phyloP scores from a whole-genome alignment of 2,329 filamentous ascomycete species.

The Gnomoniopsis smithogilvyi region DNA sequence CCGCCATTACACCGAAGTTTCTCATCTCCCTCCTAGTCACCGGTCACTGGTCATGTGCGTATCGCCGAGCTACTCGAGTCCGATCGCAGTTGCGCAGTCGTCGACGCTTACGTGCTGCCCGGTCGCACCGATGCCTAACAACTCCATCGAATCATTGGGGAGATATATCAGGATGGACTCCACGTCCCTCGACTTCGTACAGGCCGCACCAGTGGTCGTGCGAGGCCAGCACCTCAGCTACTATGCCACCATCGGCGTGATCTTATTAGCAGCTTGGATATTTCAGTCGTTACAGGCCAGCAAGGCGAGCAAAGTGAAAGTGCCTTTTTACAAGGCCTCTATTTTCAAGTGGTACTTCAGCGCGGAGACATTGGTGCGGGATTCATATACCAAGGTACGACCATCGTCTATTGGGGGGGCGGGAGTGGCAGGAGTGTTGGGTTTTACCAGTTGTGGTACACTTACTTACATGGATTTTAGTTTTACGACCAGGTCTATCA shows the following conservation, averaged over 20 bases:
- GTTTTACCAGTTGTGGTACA: background rate
- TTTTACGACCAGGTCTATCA: slow-evolving; percentile 49
- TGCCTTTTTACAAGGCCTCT: slow-evolving; percentile 46
- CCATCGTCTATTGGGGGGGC: background rate
- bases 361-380: slow-evolving; percentile 43
- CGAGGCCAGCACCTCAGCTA: slow-evolving; percentile 34
- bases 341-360: slow-evolving; percentile 49
- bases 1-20: background rate
- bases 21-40: background rate
- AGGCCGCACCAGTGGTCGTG: slow-evolving; percentile 25
- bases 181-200: slow-evolving; percentile 21
- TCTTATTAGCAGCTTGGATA: slow-evolving; percentile 37
- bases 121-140: slow-evolving; percentile 20
- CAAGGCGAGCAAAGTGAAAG: slow-evolving; percentile 31
- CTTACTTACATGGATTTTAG: slow-evolving; percentile 24
- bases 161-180: slow-evolving; percentile 22
- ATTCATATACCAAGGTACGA: slow-evolving; percentile 46
- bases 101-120: slow-evolving; percentile 8
- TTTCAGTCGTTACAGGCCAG: slow-evolving; percentile 28
- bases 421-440: no score
- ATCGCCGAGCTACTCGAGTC: slow-evolving; percentile 11
- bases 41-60: slow-evolving; percentile 10
- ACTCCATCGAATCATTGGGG: slow-evolving; percentile 15
- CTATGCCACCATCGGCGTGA: slow-evolving; percentile 36
- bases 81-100: slow-evolving; percentile 12